A percentile compares a stretch with the other conserved stretches of the same genome.
These are phyloP conservation scores for Podospora conica DNA, from an alignment of 495 filamentous ascomycete species.

Conservation along the genomic window DNA sequence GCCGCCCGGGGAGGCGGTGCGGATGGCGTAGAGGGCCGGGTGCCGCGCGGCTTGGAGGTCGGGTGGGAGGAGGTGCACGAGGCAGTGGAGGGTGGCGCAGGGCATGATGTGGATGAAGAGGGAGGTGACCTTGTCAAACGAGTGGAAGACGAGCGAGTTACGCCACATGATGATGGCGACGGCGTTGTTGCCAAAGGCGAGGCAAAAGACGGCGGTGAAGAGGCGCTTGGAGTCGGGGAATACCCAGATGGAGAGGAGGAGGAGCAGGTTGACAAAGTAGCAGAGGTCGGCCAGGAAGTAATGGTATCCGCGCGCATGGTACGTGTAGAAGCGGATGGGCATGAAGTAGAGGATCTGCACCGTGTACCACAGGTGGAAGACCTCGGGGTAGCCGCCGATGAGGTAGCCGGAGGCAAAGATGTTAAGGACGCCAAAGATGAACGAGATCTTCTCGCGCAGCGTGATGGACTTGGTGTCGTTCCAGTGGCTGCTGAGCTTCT, in stretches of 20 bases:
- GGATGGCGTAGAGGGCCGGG: constrained; percentile 80
- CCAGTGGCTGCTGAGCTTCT: constrained; percentile 78
- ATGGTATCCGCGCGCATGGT: constrained; percentile 84
- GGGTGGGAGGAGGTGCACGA: constrained; percentile 72
- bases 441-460: constrained; percentile 86
- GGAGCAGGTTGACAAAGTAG: constrained; percentile 92
- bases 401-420: constrained; percentile 95
- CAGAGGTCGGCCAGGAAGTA: constrained; percentile 97
- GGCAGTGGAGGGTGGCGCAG: constrained; percentile 81
- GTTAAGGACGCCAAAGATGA: constrained; percentile 93
- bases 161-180: constrained; percentile 99
- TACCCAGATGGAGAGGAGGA: constrained; percentile 77
- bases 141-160: constrained; percentile 96
- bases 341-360: constrained; percentile 84
- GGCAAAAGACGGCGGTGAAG: constrained; percentile 87
- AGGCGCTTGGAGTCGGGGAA: constrained; percentile 87
- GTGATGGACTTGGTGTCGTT: constrained; percentile 83
- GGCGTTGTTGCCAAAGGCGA: constrained; percentile 93
- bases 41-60: constrained; percentile 64
- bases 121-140: constrained; percentile 89
- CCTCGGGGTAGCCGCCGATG: constrained; percentile 77
- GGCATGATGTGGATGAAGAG: constrained; percentile 99
- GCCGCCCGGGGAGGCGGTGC: constrained; percentile 60
- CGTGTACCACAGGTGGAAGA: constrained; percentile 91
- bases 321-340: constrained; percentile 88